phyloP scores from a whole-genome alignment of 768 basidiomycete genomes.

The Tylopilus cervinicoccineus region DNA sequence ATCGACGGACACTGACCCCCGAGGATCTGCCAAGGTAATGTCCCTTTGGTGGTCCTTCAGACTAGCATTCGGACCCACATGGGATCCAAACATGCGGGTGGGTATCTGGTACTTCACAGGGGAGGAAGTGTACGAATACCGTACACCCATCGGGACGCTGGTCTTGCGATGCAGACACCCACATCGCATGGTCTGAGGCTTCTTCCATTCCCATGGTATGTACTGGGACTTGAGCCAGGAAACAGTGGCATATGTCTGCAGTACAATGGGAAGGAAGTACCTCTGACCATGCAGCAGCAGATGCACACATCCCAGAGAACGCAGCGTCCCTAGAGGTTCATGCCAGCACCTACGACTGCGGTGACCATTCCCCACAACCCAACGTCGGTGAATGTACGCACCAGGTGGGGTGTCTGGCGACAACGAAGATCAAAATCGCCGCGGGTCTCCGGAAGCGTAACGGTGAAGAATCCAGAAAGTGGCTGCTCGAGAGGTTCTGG shows the following conservation, averaged over 20 bases:
- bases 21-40: background rate
- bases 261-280: slow-evolving; percentile 37
- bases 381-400: slow-evolving; percentile 14
- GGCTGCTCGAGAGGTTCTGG: slow-evolving; percentile 7
- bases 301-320: slow-evolving; percentile 18
- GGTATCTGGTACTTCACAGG: background rate
- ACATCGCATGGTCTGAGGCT: slow-evolving; percentile 37
- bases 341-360: background rate
- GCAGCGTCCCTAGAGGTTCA: slow-evolving; percentile 12
- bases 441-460: background rate
- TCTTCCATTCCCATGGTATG: slow-evolving; percentile 61
- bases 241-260: slow-evolving; percentile 28
- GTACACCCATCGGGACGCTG: slow-evolving; percentile 14
- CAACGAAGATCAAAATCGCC: background rate
- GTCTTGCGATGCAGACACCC: slow-evolving; percentile 21
- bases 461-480: slow-evolving; percentile 5
- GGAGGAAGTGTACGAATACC: background rate
- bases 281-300: slow-evolving; percentile 33
- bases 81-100: background rate
- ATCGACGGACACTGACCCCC: background rate
- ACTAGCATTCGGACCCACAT: background rate
- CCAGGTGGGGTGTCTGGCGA: slow-evolving; percentile 4
- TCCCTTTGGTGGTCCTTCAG: slow-evolving; percentile 6
- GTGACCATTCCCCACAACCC: slow-evolving; percentile 17
- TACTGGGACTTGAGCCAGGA: slow-evolving; percentile 32